A percentile compares a stretch with the other conserved stretches of the same genome.
These are phyloP conservation scores for Naumovozyma baii DNA, from an alignment of 805 yeast species.

Conservation along the genomic window DNA sequence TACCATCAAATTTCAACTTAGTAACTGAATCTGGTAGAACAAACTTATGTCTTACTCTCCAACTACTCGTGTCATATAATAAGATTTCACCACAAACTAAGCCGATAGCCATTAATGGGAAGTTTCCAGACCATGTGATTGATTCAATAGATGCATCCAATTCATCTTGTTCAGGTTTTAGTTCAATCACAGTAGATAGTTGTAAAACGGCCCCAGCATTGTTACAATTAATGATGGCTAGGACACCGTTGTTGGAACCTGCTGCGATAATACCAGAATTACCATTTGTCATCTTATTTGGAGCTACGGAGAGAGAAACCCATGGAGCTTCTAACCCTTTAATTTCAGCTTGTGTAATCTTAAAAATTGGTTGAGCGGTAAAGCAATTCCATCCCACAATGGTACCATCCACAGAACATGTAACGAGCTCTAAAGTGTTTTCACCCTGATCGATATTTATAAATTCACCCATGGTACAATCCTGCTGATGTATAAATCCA, in stretches of 20 bases:
- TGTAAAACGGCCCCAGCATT: constrained; percentile 59
- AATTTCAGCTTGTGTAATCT: constrained; percentile 53
- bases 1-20: constrained; percentile 53
- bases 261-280: constrained; percentile 52
- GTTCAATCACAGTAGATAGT: constrained; percentile 53
- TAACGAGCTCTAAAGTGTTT: constrained; percentile 56
- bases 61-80: constrained; percentile 71
- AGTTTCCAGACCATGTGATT: constrained; percentile 62
- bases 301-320: constrained; percentile 53
- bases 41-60: constrained; percentile 73
- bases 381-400: constrained; percentile 86
- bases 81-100: constrained; percentile 81
- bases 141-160: constrained; percentile 68
- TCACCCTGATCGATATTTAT: constrained; percentile 45
- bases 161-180: constrained; percentile 46
- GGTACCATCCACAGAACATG: constrained; percentile 77
- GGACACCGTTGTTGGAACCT: constrained; percentile 82
- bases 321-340: constrained; percentile 78
- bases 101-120: constrained; percentile 72
- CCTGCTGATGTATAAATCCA: constrained; percentile 71
- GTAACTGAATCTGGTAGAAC: constrained; percentile 77
- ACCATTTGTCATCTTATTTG: constrained; percentile 34
- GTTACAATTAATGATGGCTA: constrained; percentile 67
- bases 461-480: constrained; percentile 74
- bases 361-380: constrained; percentile 61